Conservation (phyloP, 176 grass and related monocot genomes). For the Cymbopogon citratus region DNA sequence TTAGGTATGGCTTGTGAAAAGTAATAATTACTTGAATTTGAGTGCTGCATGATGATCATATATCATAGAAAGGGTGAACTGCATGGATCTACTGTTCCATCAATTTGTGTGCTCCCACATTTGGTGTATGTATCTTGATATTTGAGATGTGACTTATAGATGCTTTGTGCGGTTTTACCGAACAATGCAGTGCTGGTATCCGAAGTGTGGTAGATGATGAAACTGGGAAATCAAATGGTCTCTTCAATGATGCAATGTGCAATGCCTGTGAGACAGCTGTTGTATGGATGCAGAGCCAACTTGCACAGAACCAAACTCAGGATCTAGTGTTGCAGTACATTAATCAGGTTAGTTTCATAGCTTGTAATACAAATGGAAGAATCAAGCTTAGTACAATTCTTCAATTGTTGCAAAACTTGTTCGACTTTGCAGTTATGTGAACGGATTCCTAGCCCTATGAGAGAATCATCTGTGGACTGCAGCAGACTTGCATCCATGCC, state of each 20-base stretch:
- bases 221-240: constrained; percentile 28
- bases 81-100: neutral
- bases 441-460: constrained; percentile 67
- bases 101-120: neutral
- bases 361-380: constrained; percentile 1
- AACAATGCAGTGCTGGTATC: constrained; percentile 49
- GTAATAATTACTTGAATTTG: neutral
- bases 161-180: too few species aligned
- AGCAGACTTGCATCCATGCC: constrained; percentile 59
- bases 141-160: neutral
- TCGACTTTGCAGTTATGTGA: constrained; percentile 70
- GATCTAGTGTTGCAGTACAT: constrained; percentile 52
- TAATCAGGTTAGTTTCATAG: constrained; percentile 41
- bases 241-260: constrained; percentile 49
- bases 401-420: constrained; percentile 5
- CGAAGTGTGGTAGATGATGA: constrained; percentile 51
- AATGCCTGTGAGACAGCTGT: constrained; percentile 64
- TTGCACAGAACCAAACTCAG: constrained; percentile 62
- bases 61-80: neutral
- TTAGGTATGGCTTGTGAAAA: constrained; percentile 43
- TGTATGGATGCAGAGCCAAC: constrained; percentile 77
- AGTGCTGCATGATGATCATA: neutral
- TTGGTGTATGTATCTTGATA: neutral
- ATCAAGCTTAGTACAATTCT: neutral
- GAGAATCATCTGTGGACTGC: constrained; percentile 78